Percentiles rank a stretch among this genome's conserved stretches.
Evolutionary conservation across 345 rosid genomes (phyloP).

Genomic region (Firmiana major): DNA sequence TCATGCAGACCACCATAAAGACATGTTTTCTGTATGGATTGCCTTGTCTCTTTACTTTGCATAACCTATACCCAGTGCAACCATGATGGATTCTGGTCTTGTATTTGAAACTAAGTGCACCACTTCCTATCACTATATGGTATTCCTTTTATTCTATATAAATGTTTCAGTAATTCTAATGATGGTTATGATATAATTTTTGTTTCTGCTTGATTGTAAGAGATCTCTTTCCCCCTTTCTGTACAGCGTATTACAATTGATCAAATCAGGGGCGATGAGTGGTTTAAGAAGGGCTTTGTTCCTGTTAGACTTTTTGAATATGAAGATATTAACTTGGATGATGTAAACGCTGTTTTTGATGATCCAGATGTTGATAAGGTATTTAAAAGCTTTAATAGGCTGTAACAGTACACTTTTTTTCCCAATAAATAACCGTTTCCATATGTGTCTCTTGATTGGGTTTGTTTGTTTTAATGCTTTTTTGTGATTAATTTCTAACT

Average conservation of each 20-base stretch:
- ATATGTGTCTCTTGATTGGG: background rate
- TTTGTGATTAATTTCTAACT: background rate
- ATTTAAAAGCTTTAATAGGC: constrained; percentile 6
- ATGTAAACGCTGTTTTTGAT: constrained; percentile 85
- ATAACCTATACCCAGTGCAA: constrained; percentile 7
- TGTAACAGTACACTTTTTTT: background rate
- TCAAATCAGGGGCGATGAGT: constrained; percentile 71
- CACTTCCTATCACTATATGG: background rate
- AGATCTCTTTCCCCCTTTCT: constrained; percentile 10
- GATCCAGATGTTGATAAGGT: constrained; percentile 70
- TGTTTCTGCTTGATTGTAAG: constrained; percentile 11
- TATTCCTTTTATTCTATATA: background rate
- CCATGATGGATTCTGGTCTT: constrained; percentile 7
- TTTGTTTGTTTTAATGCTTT: background rate
- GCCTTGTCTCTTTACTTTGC: constrained; percentile 7
- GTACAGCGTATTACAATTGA: constrained; percentile 81
- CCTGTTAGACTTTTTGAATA: constrained; percentile 72
- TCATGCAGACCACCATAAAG: background rate
- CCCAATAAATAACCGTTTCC: background rate
- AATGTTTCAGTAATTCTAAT: constrained; percentile 9
- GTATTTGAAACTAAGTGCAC: constrained; percentile 1
- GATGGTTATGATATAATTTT: background rate
- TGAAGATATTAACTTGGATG: constrained; percentile 93
- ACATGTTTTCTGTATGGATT: constrained; percentile 4
- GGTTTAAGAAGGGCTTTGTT: constrained; percentile 66